Base-by-base conservation (phyloP, 192 early-diverging fungal species). In the Podila horticola region DNA sequence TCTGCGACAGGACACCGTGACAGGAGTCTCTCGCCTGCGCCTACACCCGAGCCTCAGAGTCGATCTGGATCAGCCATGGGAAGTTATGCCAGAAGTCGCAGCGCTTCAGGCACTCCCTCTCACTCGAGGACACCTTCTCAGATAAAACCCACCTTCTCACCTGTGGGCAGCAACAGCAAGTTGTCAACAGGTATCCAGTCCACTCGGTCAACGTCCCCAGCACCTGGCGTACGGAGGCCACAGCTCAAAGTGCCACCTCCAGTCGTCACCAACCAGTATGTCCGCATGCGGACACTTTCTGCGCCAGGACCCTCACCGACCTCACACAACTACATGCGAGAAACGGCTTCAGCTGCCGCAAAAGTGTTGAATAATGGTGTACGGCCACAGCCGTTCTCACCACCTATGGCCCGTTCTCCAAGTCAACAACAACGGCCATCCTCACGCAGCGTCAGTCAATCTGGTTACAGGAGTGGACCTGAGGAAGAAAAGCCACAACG, bases 201-300 rank as follows among this genome's bases (percentile, higher is more conserved):
- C 17, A 6, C 62, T 63, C 30, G 57, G 15, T 24, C 71, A 33
- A 50, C 65, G 6, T 67, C 71, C 12, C 52, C 52, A 5, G 22
- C 24, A 1, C 64, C 64, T 2, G 8, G 20, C 2, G 24, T 22
- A 22, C 8, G 52, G 65, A 51, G 50, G 52, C 0, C 69, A 17
- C 71, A 72, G 17, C 51, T 58, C 62, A 81, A 66, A 58, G 19
- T 73, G 0, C 77, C 77, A n/a, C 71, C 77, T 2, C 77, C 77
- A 65, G 77, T 69, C 15, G 58, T 38, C 24, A 69, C 71, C 26
- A 68, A 81, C 63, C 36, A 20, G 7, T 57, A 51, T 3, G 22
- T 66, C 0, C 31, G 71, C 5, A 29, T 45, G 1, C 77, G 71
- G 0, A 71, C 72, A 38, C 31, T 64, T 22, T 73, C 71, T 22